Conservation (phyloP, 805 yeast species). For the Lachancea sp. region DNA sequence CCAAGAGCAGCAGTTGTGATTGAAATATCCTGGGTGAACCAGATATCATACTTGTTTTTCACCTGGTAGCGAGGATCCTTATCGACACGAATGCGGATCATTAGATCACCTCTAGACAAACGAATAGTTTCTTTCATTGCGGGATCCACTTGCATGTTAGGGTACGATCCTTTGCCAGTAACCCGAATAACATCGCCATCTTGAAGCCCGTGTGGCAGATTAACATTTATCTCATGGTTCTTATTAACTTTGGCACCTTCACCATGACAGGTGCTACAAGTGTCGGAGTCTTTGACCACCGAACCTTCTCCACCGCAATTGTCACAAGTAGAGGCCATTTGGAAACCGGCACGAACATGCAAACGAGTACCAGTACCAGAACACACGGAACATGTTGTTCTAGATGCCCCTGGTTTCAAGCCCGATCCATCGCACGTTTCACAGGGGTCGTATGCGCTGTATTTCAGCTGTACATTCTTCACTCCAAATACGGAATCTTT, state of each 20-base stretch:
- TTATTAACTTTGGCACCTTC: conserved; percentile 67
- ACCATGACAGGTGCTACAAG: conserved; percentile 80
- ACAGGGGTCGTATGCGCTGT: conserved; percentile 72
- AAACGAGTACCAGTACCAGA: conserved; percentile 90
- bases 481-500: conserved; percentile 86
- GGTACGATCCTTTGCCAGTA: conserved; percentile 86
- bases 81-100: conserved; percentile 70
- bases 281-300: conserved; percentile 55
- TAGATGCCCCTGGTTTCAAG: conserved; percentile 60
- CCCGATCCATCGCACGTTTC: conserved; percentile 80
- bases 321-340: conserved; percentile 89
- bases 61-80: conserved; percentile 69
- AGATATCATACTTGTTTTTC: conserved; percentile 52
- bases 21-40: conserved; percentile 62
- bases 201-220: conserved; percentile 80
- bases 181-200: conserved; percentile 84
- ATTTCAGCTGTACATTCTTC: conserved; percentile 54
- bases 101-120: conserved; percentile 78
- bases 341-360: conserved; percentile 88
- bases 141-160: conserved; percentile 66
- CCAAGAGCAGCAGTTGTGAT: conserved; percentile 97
- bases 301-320: conserved; percentile 89
- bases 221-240: conserved; percentile 67
- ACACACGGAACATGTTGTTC: conserved; percentile 77
- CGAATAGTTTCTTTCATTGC: conserved; percentile 41